These are phyloP conservation scores for Heliosperma pusillum DNA, from an alignment of 148 eudicot species.

Conservation along the genomic window DNA sequence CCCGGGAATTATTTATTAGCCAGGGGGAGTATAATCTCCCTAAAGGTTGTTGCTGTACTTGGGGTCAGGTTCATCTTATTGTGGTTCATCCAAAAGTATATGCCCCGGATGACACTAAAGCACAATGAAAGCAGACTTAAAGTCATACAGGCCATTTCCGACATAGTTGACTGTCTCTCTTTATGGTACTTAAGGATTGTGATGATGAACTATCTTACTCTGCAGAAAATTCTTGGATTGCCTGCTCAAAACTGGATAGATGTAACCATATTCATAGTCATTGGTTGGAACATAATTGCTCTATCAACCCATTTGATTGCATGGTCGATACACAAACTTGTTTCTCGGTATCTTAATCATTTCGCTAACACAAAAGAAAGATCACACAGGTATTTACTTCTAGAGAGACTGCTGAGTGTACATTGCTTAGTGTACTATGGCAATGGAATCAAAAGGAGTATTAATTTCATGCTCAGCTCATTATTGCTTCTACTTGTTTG, in stretches of 20 bases:
- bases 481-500: slow-evolving; percentile 12
- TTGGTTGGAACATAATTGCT: slow-evolving; percentile 9
- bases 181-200: not conserved
- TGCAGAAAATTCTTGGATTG: not conserved
- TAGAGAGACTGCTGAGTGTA: slow-evolving; percentile 8
- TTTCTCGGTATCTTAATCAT: slow-evolving; percentile 7
- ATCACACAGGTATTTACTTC: not conserved
- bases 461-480: slow-evolving; percentile 10
- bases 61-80: not conserved
- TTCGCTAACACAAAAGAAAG: not conserved
- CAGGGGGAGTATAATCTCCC: not conserved
- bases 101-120: slow-evolving; percentile 12
- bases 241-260: not conserved
- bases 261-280: not conserved
- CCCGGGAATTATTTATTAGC: not conserved
- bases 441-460: slow-evolving; percentile 14
- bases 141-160: slow-evolving; percentile 1
- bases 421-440: not conserved
- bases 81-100: slow-evolving; percentile 6
- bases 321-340: slow-evolving; percentile 7
- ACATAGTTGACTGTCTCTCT: slow-evolving; percentile 14
- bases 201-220: no score
- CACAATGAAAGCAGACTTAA: slow-evolving; percentile 14
- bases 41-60: not conserved
- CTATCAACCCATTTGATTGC: slow-evolving; percentile 6